phyloP scores from a whole-genome alignment of 495 filamentous ascomycete species.

The Parmelia sp. region DNA sequence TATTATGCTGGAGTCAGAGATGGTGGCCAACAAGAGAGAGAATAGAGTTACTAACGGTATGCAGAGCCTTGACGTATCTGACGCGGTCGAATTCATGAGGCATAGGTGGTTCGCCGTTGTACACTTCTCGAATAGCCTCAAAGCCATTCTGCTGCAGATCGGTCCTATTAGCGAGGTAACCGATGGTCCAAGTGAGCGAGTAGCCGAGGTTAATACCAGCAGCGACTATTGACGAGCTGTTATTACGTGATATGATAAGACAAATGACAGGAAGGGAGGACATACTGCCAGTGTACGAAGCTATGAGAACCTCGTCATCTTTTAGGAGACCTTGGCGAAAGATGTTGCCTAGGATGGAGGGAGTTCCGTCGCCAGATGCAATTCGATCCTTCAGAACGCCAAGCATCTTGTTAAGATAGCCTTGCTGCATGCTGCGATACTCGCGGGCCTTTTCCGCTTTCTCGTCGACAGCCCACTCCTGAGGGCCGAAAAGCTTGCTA shows the following conservation, averaged over 20 bases:
- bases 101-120: conserved; percentile 5
- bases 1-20: not conserved
- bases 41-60: conserved; percentile 2
- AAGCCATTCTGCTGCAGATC: conserved; percentile 3
- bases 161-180: conserved; percentile 2
- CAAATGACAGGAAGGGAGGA: too few species aligned
- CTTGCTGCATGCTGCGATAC: conserved; percentile 4
- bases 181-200: conserved; percentile 5
- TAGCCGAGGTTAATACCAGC: conserved; percentile 3
- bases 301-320: not conserved
- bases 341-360: conserved; percentile 3
- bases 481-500: not conserved
- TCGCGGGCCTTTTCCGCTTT: conserved; percentile 1
- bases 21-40: not conserved
- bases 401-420: conserved; percentile 3
- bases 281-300: not conserved
- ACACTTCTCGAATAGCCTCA: conserved; percentile 1
- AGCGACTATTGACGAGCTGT: conserved; percentile 1
- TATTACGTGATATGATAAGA: too few species aligned
- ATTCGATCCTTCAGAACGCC: not conserved
- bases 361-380: conserved; percentile 3
- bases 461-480: conserved; percentile 1
- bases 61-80: conserved; percentile 3
- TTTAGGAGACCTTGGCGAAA: conserved; percentile 2
- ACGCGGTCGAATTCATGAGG: conserved; percentile 4